A percentile compares a stretch with the other conserved stretches of the same genome.
These are phyloP conservation scores for Corinectria fuckeliana DNA, from an alignment of 2,329 filamentous ascomycete species.

Conservation along the genomic window DNA sequence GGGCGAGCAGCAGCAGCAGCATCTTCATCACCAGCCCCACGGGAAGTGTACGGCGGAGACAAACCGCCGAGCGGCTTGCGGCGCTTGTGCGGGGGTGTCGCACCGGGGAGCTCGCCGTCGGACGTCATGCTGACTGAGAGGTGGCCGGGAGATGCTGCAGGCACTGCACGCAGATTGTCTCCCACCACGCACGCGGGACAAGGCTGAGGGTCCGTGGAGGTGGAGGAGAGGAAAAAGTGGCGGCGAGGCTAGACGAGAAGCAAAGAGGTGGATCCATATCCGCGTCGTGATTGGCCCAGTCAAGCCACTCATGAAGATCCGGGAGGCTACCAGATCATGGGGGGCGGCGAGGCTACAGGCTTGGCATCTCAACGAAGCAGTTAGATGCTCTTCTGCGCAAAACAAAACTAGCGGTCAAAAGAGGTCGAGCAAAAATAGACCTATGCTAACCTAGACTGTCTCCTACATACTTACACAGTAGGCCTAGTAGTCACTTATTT, in stretches of 20 bases:
- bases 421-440: background rate
- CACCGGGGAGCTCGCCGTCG: slow-evolving; percentile 33
- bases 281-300: slow-evolving; percentile 21
- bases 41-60: slow-evolving; percentile 36
- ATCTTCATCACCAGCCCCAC: slow-evolving; percentile 28
- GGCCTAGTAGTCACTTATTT: too few relatives aligned
- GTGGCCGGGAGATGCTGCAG: background rate
- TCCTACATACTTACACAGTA: too few relatives aligned
- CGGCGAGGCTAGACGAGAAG: slow-evolving; percentile 4
- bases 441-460: too few relatives aligned
- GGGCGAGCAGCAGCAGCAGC: slow-evolving; percentile 17
- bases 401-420: background rate
- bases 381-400: background rate
- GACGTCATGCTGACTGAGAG: slow-evolving; percentile 38
- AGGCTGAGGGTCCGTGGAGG: slow-evolving; percentile 31
- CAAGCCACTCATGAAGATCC: slow-evolving; percentile 37
- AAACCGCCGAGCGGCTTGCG: slow-evolving; percentile 42
- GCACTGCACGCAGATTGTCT: background rate
- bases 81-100: slow-evolving; percentile 41
- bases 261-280: slow-evolving; percentile 1
- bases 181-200: slow-evolving; percentile 9
- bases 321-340: slow-evolving; percentile 34
- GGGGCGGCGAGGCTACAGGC: slow-evolving; percentile 23
- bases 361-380: slow-evolving; percentile 2
- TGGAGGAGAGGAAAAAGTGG: background rate